phyloP scores from a whole-genome alignment of 495 filamentous ascomycete genomes.

The Aspergillus incahuasiensis region DNA sequence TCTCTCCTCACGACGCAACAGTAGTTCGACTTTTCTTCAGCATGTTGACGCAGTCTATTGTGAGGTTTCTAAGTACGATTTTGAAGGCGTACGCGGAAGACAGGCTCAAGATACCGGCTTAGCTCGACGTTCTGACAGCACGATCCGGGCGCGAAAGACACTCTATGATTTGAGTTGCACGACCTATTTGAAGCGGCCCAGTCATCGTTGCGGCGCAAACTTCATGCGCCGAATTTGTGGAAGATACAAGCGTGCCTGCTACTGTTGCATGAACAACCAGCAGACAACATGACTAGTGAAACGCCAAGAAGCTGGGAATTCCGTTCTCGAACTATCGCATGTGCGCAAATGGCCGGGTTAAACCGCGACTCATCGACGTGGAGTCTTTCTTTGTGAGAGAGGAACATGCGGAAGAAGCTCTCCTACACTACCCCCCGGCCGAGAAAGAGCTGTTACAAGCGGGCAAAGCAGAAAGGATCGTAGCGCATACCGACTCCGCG shows the following conservation, averaged over 20 bases:
- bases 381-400: neutral
- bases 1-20: neutral
- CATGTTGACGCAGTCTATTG: slow-evolving; percentile 4
- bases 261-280: slow-evolving; percentile 1
- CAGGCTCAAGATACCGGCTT: neutral
- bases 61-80: slow-evolving; percentile 5
- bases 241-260: slow-evolving; percentile 1
- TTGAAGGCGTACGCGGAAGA: neutral
- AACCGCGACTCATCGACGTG: slow-evolving; percentile 1
- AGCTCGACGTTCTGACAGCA: slow-evolving; percentile 5
- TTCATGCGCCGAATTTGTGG: slow-evolving; percentile 6
- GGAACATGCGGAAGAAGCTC: neutral
- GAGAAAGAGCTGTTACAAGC: neutral
- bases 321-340: neutral
- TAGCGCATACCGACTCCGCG: slow-evolving; percentile 44
- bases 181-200: slow-evolving; percentile 2
- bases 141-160: neutral
- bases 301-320: slow-evolving; percentile 3
- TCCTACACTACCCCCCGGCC: slow-evolving; percentile 4
- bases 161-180: neutral
- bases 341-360: slow-evolving; percentile 1
- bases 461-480: neutral
- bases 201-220: slow-evolving; percentile 5
- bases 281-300: slow-evolving; percentile 5
- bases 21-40: slow-evolving; percentile 5